These are phyloP conservation scores for Filobasidium uniguttulatum DNA, from an alignment of 1,284 basidiomycete species.

Conservation along the genomic window DNA sequence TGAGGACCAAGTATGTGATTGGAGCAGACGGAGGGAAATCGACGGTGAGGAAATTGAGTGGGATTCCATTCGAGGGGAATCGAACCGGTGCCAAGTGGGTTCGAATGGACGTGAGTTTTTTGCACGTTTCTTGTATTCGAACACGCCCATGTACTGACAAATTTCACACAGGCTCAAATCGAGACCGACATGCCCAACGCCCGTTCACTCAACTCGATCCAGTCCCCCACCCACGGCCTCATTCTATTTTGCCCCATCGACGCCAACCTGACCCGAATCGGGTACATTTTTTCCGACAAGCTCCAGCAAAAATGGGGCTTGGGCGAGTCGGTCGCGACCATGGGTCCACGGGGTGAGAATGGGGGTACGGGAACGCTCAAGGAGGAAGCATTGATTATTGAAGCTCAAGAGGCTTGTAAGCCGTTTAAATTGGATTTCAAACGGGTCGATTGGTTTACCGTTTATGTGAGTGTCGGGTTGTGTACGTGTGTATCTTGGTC, in stretches of 20 bases:
- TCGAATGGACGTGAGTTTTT: conserved; percentile 16
- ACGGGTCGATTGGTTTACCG: conserved; percentile 27
- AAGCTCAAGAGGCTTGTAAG: conserved; percentile 23
- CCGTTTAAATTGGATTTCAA: conserved; percentile 25
- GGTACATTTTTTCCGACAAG: not conserved
- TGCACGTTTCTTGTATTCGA: no score
- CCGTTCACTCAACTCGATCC: conserved; percentile 17
- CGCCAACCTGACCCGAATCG: conserved; percentile 15
- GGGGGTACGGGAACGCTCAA: conserved; percentile 6
- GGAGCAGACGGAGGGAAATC: conserved; percentile 20
- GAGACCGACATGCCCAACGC: conserved; percentile 19
- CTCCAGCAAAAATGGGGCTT: not conserved
- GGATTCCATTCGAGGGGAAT: conserved; percentile 18
- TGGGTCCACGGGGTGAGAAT: not conserved
- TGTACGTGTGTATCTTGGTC: not conserved
- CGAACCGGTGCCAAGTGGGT: conserved; percentile 19
- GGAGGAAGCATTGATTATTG: conserved; percentile 19
- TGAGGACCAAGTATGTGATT: conserved; percentile 16
- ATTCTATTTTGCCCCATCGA: conserved; percentile 17
- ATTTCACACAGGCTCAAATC: conserved; percentile 5
- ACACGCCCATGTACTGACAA: not conserved
- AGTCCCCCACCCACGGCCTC: conserved; percentile 6
- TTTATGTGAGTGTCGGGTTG: conserved; percentile 15
- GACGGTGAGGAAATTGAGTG: conserved; percentile 15
- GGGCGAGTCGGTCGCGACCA: not conserved